Evolutionary conservation across 768 basidiomycete species (phyloP), one percentile per base, ranked within the genome.

Genomic region (Pilatotrama ljubarskyi): DNA sequence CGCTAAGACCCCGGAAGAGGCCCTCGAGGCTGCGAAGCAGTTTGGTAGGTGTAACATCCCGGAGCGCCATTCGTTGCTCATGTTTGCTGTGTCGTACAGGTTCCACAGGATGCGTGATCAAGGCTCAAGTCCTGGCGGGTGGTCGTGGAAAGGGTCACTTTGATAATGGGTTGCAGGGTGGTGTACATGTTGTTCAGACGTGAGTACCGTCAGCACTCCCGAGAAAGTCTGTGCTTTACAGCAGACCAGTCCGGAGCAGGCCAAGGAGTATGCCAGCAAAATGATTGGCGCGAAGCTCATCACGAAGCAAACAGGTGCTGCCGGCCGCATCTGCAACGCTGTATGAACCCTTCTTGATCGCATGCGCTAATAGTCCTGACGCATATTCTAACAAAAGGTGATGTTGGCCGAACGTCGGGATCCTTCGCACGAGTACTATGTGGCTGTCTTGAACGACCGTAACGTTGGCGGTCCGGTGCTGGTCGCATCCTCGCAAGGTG

Each of bases 101-200:
- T 62, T 79, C 80, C 32, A 80, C 88, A 55, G 84, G 85, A 63
- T 87, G 96, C 52, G 96, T 99, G 35, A 95, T 99, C 76, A 98
- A 98, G 77, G 97, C 97, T 38, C 97, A 99, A 74, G 97, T 99
- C 7, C 88, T 99, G 55, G 97, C 97, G 64, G 97, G 97, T 69
- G 97, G 97, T 64, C 88, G 97, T 70, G 97, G 97, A 68, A 98
- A 98, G 83, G 97, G 97, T 38, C 88, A 89, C 68, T 99, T 99
- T 69, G 87, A 94, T 77, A 93, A 85, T 72, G 97, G 97, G 17
- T 86, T 98, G 74, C 90, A 98, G 75, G 97, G 97, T 58, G 97
- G 97, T 76, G 97, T 99, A 5, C 96, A 98, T 73, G 85, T 91
- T 82, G 84, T 98, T 54, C 83, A 92, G 71, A 90, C 83, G 96